Evolutionary conservation across 2,329 filamentous ascomycete species (phyloP), one percentile per base, ranked within the genome.

Genomic region (Neofusicoccum laricinum): DNA sequence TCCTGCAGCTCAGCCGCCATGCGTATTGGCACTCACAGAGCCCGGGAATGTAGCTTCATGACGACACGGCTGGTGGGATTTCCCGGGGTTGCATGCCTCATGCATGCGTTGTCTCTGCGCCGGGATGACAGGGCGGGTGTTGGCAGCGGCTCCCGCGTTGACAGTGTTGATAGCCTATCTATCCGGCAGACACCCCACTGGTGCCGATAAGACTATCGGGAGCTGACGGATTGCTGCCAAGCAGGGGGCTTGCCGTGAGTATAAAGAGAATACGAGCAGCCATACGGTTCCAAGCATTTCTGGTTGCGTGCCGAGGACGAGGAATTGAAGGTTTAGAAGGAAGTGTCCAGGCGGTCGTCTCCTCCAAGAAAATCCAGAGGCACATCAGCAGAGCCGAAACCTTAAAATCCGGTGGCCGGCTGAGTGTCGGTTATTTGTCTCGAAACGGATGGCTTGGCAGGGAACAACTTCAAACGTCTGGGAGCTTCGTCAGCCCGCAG

Each of bases 401-500:
- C 12, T 51, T 32, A 21, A 32, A 19, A 12, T 10, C 30, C 41
- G 30, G n/a, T 12, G 10, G 14, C 12, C 55, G 55, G 55, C 55
- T 8, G 10, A 59, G n/a, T 8, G 21, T 34, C 55, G 55, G 55
- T n/a, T 46, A 21, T 17, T 19, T 19, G 1, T 45, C 55, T 19
- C 10, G 34, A 59, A 46, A 25, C 55, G 25, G 55, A 43, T 6
- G 17, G 15, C 32, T 41, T 46, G 55, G 55, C 41, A 12, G 30
- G 19, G 15, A 17, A 32, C 43, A 59, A 59, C 40, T 34, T 59
- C 55, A 32, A 21, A 59, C 55, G 55, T 59, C 55, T 46, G 41
- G 41, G 55, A 59, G 55, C 55, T 59, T 59, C 55, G 55, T 59
- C 55, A 59, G 55, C 25, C 30, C 40, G 32, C 11, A 46, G 36